Evolutionary conservation across 257 asterid species (phyloP).

Genomic region (Nicotiana paniculata): DNA sequence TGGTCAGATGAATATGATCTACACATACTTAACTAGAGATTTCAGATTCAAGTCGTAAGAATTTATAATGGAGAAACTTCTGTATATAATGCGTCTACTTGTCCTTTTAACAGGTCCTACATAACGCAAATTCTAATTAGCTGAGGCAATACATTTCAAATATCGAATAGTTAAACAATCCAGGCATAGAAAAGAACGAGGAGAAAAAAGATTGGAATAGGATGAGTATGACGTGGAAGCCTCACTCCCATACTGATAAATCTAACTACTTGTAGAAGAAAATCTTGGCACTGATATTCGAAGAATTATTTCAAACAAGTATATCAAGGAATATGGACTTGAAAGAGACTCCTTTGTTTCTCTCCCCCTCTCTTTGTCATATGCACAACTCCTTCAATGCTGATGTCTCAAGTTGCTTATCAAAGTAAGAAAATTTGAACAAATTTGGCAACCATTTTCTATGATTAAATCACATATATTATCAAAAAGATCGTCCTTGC

Average conservation of each 20-base stretch:
- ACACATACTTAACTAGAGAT: no score
- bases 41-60: fast-evolving
- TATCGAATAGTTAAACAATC: no score
- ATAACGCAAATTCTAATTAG: no score
- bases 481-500: no score
- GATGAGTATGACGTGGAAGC: slow-evolving; percentile 37
- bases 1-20: no score
- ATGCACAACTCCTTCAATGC: not conserved
- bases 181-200: not conserved
- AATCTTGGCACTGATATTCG: slow-evolving; percentile 3
- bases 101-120: no score
- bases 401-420: not conserved
- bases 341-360: slow-evolving; percentile 26
- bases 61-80: no score
- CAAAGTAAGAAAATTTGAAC: not conserved
- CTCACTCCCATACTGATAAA: slow-evolving; percentile 15
- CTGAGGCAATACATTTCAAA: no score
- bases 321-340: slow-evolving; percentile 21
- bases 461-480: no score
- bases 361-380: not conserved
- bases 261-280: slow-evolving; percentile 6
- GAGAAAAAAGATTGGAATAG: slow-evolving; percentile 7
- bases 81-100: no score
- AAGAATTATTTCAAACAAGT: slow-evolving; percentile 14
- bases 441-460: not conserved